A percentile compares a stretch with the other conserved stretches of the same genome.
Conservation (phyloP, 2,329 filamentous ascomycete species). For the Beauveria brongniartii region DNA sequence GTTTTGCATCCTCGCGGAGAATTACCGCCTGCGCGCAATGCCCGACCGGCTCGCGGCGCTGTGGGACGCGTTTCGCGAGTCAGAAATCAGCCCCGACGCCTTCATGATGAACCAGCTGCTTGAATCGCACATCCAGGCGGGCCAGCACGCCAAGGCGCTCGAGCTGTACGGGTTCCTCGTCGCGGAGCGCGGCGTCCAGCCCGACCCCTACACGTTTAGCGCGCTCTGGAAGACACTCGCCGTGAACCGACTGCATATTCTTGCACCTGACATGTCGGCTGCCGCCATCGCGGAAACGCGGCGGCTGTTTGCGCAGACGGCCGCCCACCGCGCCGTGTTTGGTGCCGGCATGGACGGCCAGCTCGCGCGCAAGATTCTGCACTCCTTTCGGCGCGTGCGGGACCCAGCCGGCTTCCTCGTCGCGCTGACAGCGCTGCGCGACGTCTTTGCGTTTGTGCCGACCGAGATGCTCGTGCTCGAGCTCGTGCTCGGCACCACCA, state of each 20-base stretch:
- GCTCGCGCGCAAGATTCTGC: conserved; percentile 40
- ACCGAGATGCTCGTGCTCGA: conserved; percentile 40
- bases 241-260: conserved; percentile 38
- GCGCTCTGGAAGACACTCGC: conserved; percentile 55
- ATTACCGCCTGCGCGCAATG: conserved; percentile 57
- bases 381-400: conserved; percentile 39
- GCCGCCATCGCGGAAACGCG: conserved; percentile 29
- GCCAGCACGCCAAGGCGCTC: conserved; percentile 45
- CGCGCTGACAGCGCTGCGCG: conserved; percentile 35
- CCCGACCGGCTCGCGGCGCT: conserved; percentile 50
- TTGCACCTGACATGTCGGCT: conserved; percentile 22
- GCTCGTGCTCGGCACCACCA: conserved; percentile 35
- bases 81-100: conserved; percentile 59
- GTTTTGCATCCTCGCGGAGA: conserved; percentile 64
- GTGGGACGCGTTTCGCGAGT: conserved; percentile 52
- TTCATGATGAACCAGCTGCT: conserved; percentile 77
- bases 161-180: conserved; percentile 49
- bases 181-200: conserved; percentile 38
- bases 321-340: conserved; percentile 40
- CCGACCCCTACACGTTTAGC: conserved; percentile 62
- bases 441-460: conserved; percentile 35
- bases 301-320: conserved; percentile 38
- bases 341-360: conserved; percentile 36
- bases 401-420: conserved; percentile 39
- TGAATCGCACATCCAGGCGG: conserved; percentile 54